These are phyloP conservation scores for Euphorbia lathyris DNA, from an alignment of 345 rosid genomes.

Conservation along the genomic window DNA sequence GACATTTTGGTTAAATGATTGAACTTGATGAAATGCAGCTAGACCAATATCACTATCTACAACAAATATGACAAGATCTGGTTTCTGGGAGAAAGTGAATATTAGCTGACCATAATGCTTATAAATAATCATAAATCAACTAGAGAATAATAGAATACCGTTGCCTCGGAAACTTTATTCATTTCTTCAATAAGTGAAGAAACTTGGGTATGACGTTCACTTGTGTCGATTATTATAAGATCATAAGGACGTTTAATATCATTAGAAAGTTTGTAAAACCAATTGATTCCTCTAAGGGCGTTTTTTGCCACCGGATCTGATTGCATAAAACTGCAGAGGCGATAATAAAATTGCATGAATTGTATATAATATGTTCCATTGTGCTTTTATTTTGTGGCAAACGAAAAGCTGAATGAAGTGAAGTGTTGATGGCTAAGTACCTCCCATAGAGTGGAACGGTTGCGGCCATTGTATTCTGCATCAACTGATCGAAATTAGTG, in stretches of 20 bases:
- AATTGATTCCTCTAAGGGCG: conserved; percentile 83
- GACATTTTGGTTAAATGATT: conserved; percentile 83
- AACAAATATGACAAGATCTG: conserved; percentile 83
- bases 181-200: conserved; percentile 94
- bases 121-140: background rate
- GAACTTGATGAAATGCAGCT: conserved; percentile 92
- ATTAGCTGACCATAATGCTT: background rate
- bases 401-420: too few relatives aligned
- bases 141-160: conserved; percentile 40
- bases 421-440: conserved; percentile 21
- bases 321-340: conserved; percentile 61
- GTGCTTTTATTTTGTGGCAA: too few relatives aligned
- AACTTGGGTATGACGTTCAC: conserved; percentile 95
- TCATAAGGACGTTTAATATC: conserved; percentile 39
- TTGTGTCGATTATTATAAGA: conserved; percentile 86
- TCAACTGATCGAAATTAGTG: conserved; percentile 76
- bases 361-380: too few relatives aligned
- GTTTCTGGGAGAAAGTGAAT: conserved; percentile 53
- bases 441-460: conserved; percentile 84
- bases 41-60: conserved; percentile 97
- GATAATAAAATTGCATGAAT: too few relatives aligned
- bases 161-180: conserved; percentile 95
- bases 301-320: conserved; percentile 80
- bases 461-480: conserved; percentile 78
- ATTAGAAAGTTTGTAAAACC: conserved; percentile 55